Base-by-base conservation (phyloP, 495 filamentous ascomycete genomes). In the Aspergillus hancockii region DNA sequence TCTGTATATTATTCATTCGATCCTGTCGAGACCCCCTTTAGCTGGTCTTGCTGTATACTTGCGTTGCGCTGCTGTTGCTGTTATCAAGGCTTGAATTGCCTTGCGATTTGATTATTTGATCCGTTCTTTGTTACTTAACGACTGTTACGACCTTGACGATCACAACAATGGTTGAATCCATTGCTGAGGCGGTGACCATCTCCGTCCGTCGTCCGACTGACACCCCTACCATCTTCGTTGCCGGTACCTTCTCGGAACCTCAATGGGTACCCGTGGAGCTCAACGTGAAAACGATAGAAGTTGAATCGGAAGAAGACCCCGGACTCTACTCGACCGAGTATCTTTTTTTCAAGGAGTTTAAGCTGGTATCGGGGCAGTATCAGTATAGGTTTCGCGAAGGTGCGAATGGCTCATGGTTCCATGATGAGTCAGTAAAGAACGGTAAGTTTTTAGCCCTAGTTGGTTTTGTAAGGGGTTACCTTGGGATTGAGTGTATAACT, bases 341-440 rank as follows among this genome's bases (percentile, higher is more conserved):
- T 28, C 53, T 62, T 14, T 72, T 70, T 54, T 64, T 30, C 34
- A 59, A 54, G 22, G 58, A 66, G 1, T 47, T 70, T 34, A 38
- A 65, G 19, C 23, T 73, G 3, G 19, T 58, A 0, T 49, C 60
- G 19, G 78, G 79, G 18, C 63, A 82, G 57, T 83, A 87, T 58
- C 82, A 88, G 62, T 91, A 90, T 74, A 89, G 90, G 67, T 89
- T 91, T 64, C 79, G 86, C 22, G 68, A 89, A 52, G 87, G 85
- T 6, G 49, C 71, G 3, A 82, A 81, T 32, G 79, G 89, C 61
- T 85, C 82, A 81, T 89, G 88, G 88, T 79, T 83, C 4, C 64
- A 87, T 49, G 80, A 89, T 54, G 82, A 88, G 23, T 67, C 45
- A 13, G 53, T 47, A 8, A 61, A 65, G 36, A 51, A 51, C 16